Evolutionary conservation across 495 filamentous ascomycete genomes (phyloP).

Genomic region (Tuber brumale): DNA sequence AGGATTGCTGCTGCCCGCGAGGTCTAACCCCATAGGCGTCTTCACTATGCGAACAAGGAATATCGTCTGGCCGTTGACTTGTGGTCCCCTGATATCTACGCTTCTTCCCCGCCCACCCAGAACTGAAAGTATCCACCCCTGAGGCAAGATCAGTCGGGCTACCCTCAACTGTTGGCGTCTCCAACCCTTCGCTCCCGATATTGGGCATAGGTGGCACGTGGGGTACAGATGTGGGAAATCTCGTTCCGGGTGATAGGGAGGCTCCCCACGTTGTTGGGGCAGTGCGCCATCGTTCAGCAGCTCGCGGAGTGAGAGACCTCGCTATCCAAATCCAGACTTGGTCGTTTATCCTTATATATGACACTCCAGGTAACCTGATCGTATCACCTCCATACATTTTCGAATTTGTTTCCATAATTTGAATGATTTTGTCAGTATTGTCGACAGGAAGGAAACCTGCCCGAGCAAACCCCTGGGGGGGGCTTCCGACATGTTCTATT

Average conservation of each 20-base stretch:
- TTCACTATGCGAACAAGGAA: background rate
- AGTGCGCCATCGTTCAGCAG: background rate
- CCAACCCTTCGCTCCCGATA: background rate
- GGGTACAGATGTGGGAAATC: background rate
- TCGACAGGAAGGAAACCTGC: background rate
- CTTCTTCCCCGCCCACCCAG: background rate
- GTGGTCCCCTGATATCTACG: background rate
- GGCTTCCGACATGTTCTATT: background rate
- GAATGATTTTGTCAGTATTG: background rate
- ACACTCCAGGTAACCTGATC: background rate
- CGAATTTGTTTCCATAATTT: constrained; percentile 1
- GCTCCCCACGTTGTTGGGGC: too few relatives aligned
- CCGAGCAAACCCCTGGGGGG: background rate
- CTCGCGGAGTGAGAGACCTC: background rate
- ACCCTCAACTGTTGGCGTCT: background rate
- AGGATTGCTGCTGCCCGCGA: background rate
- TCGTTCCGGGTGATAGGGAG: too few relatives aligned
- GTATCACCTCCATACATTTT: background rate
- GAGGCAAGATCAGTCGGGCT: too few relatives aligned
- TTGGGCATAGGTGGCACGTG: background rate
- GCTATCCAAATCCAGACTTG: background rate
- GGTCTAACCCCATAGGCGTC: background rate
- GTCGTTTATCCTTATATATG: background rate
- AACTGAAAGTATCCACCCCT: too few relatives aligned
- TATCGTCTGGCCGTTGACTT: background rate